phyloP scores from a whole-genome alignment of 805 yeast species.

The Metschnikowia koreensis region DNA sequence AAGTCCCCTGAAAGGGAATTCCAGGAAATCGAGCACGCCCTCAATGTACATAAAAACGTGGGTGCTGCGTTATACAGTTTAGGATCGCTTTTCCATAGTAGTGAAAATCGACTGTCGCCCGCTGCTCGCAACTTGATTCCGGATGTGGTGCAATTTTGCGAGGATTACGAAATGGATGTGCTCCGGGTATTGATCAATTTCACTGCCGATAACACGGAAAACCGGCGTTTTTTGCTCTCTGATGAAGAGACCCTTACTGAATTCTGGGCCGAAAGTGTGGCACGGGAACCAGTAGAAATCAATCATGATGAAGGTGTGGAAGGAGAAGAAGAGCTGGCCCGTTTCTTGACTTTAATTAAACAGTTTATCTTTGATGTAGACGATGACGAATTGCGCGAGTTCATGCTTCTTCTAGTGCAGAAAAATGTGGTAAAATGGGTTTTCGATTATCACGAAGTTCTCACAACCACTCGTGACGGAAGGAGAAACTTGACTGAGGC shows the following conservation, averaged over 20 bases:
- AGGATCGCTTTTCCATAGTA: conserved; percentile 22
- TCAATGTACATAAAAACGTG: not conserved
- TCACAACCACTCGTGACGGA: conserved; percentile 5
- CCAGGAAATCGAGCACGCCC: conserved; percentile 2
- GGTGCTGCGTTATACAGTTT: conserved; percentile 6
- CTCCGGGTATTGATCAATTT: conserved; percentile 34
- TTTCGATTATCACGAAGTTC: conserved; percentile 7
- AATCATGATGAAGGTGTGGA: conserved; percentile 1
- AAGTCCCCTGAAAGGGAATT: not conserved
- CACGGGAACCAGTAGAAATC: not conserved
- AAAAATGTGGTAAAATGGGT: conserved; percentile 7
- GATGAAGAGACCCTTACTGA: conserved; percentile 6
- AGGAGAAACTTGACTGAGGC: conserved; percentile 1
- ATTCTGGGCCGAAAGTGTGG: conserved; percentile 12
- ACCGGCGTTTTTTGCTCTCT: conserved; percentile 12
- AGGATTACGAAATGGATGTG: conserved; percentile 17
- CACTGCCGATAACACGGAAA: conserved; percentile 33
- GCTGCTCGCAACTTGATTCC: conserved; percentile 11
- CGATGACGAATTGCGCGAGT: conserved; percentile 17
- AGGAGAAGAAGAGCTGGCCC: conserved; percentile 5
- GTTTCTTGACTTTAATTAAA: conserved; percentile 25
- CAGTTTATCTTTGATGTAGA: conserved; percentile 34
- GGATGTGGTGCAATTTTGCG: conserved; percentile 7
- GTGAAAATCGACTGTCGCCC: conserved; percentile 15
- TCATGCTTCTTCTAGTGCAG: conserved; percentile 11